phyloP scores from a whole-genome alignment of 2,329 filamentous ascomycete genomes.

The Sarocladium kiliense region DNA sequence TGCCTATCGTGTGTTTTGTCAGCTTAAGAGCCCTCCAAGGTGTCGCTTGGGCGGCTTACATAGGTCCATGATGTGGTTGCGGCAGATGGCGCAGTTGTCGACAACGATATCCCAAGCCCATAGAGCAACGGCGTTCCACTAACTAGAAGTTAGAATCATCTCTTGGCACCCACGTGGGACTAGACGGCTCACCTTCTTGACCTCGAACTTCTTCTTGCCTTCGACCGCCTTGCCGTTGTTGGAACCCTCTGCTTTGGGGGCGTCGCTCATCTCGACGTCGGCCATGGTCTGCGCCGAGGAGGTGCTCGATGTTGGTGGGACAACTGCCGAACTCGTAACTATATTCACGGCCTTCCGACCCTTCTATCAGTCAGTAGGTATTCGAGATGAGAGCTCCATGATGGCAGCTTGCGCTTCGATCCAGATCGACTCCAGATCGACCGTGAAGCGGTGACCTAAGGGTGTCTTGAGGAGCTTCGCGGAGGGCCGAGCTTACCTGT shows the following conservation, averaged over 20 bases:
- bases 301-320: background rate
- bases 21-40: background rate
- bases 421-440: background rate
- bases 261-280: slow-evolving; percentile 96
- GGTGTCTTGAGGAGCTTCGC: background rate
- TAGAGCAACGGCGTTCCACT: slow-evolving; percentile 98
- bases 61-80: slow-evolving; percentile 99
- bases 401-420: background rate
- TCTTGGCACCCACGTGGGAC: background rate
- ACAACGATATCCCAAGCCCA: slow-evolving; percentile 99
- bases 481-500: no score
- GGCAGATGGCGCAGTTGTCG: slow-evolving; percentile 98
- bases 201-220: slow-evolving; percentile 92
- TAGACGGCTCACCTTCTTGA: slow-evolving; percentile 82
- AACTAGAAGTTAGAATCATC: slow-evolving; percentile 15
- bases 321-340: no score
- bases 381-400: no score
- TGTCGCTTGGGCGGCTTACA: slow-evolving; percentile 50
- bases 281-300: slow-evolving; percentile 57
- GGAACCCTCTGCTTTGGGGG: slow-evolving; percentile 46
- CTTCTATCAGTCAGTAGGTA: no score
- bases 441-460: background rate
- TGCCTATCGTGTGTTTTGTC: slow-evolving; percentile 54
- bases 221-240: slow-evolving; percentile 55
- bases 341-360: background rate